Evolutionary conservation across 164 flowering plant genomes (phyloP).

Genomic region (Vitis rupestris): DNA sequence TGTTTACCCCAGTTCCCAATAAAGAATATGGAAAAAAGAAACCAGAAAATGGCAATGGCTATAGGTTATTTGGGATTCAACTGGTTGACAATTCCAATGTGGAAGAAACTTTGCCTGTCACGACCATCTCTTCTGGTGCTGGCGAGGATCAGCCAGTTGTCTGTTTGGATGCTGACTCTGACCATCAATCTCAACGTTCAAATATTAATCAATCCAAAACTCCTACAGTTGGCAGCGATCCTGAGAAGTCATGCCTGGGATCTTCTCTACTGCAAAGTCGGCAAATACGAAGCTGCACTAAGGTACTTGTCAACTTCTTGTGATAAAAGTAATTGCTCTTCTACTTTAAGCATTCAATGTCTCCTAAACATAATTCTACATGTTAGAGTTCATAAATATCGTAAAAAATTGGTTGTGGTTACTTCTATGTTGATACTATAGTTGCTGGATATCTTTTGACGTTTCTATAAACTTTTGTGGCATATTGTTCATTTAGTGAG

Average conservation of each 20-base stretch:
- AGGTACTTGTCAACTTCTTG: not conserved
- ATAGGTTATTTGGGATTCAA: not conserved
- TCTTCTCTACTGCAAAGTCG: not conserved
- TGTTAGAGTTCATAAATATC: no score
- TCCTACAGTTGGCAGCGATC: not conserved
- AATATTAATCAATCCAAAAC: not conserved
- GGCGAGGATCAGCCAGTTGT: not conserved
- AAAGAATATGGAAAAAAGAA: conserved; percentile 1
- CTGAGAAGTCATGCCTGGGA: conserved; percentile 2
- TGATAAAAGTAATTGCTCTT: no score
- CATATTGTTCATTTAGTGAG: no score
- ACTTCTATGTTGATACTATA: no score
- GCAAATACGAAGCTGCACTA: not conserved
- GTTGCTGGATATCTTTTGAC: no score
- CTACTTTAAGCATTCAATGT: no score
- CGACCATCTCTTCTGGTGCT: not conserved
- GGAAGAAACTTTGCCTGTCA: not conserved
- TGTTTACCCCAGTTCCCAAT: not conserved
- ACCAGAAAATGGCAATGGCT: not conserved
- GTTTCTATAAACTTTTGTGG: no score
- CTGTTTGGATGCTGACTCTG: not conserved
- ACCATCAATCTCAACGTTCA: not conserved
- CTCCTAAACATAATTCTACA: no score
- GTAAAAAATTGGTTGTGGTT: no score
- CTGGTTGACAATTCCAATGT: not conserved